Base-by-base conservation (phyloP, 805 yeast genomes). In the Ogataea chonburiensis region DNA sequence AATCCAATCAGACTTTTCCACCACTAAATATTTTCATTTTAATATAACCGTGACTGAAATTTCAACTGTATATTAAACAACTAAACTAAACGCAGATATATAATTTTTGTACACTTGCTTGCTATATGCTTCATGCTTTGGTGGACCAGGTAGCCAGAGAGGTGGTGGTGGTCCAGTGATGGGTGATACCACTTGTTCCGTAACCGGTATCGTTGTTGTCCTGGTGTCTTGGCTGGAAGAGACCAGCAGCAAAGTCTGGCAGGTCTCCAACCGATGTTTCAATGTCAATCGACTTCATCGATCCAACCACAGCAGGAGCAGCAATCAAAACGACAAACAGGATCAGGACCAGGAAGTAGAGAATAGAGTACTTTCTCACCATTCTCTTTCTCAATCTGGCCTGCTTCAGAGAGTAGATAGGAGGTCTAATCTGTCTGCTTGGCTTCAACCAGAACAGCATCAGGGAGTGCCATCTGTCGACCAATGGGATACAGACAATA, bases 401-500 rank as follows among this genome's bases (percentile, higher is more conserved):
- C 71, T 93, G 98, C 70, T 93, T 93, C 69, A 91, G 72, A 13
- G 98, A 87, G 70, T 87, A 89, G 61, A 93, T 88, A 55, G 98
- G 98, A 45, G 97, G 97, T 67, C 98, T 85, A 59, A 93, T 89
- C 70, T 88, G 95, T 69, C 95, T 82, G 46, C 93, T 73, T 40
- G 98, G 98, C 63, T 87, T 86, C 68, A 94, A 82, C 99, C 99
- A 93, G 82, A 93, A 93, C 67, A 93, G 73, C 94, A 91, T 83
- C 64, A 88, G 81, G 29, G 98, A 91, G 67, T 93, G 99, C 95
- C 95, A 88, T 71, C 86, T 86, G 70, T 93, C 98, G 63, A 88
- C 69, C 63, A 77, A 72, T 56, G 99, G 99, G 55, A 91, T 70
- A 46, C 75, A 71, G 46, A 94, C 70, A 35, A 88, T 58, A 54